Percentiles rank a stretch among this genome's conserved stretches.
Evolutionary conservation across 1,284 basidiomycete species (phyloP).

Genomic region (Chalciporus sp.): DNA sequence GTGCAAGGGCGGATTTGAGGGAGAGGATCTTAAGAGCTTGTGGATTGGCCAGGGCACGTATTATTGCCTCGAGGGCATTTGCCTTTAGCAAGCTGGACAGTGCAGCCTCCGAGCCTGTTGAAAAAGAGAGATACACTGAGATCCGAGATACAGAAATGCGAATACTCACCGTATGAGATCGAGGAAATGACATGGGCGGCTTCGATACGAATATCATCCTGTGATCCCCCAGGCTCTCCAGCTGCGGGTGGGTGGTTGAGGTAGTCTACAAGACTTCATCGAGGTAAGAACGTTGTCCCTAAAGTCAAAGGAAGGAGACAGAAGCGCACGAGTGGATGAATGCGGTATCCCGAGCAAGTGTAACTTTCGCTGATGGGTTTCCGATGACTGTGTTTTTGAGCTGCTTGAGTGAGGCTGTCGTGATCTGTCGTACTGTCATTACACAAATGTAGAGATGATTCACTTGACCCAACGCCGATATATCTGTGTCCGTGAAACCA

Average conservation of each 20-base stretch:
- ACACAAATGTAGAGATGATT: neutral
- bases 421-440: constrained; percentile 44
- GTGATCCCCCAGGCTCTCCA: constrained; percentile 39
- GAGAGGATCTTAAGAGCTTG: constrained; percentile 40
- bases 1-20: constrained; percentile 58
- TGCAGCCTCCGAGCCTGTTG: constrained; percentile 59
- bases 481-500: neutral
- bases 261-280: constrained; percentile 55
- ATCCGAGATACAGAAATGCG: neutral
- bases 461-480: neutral
- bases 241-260: constrained; percentile 45
- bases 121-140: neutral
- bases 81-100: constrained; percentile 56
- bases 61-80: constrained; percentile 55
- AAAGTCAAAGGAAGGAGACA: neutral
- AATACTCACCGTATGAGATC: constrained; percentile 57
- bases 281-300: constrained; percentile 3
- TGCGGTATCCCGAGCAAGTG: constrained; percentile 52
- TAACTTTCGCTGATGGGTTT: constrained; percentile 67
- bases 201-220: constrained; percentile 61
- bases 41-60: constrained; percentile 56
- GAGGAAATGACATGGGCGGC: constrained; percentile 75
- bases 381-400: constrained; percentile 76
- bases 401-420: constrained; percentile 52
- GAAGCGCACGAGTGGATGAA: constrained; percentile 55